Evolutionary conservation across 768 basidiomycete species (phyloP), one percentile per base, ranked within the genome.

Genomic region (Lentinula edodes): DNA sequence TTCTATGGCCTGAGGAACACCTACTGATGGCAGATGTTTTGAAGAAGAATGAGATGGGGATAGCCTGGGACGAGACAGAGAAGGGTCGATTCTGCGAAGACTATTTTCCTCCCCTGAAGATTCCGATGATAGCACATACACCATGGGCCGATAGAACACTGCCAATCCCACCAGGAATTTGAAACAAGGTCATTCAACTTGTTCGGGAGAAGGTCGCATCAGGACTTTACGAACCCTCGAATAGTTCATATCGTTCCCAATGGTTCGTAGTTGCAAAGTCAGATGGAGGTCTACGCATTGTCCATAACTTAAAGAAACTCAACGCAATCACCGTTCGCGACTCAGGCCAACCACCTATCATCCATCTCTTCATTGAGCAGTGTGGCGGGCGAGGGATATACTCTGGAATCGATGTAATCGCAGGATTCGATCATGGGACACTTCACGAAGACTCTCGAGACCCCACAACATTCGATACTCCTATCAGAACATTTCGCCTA

Each of bases 361-460:
- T 23, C 23, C 23, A 23, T 23, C 23, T 23, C 23, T 23, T 23
- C 23, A 23, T 23, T 2, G 23, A 23, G 23, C 23, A 23, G 23
- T 69, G 68, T 39, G 61, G 66, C 35, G 50, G 66, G 8, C 39
- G 39, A 41, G 39, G 39, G 39, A 41, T 41, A 41, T 41, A 41
- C 15, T 41, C 39, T 5, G 57, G 68, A 41, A 50, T 70, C 2
- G 69, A 72, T 38, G 52, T 72, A 2, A 68, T 65, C 45, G 64
- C 69, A 0, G 72, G 71, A 9, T 73, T 68, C 51, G 69, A 76
- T 32, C 65, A 76, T 5, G 63, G 68, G 0, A 46, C 61, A 0
- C 64, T 77, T 0, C 62, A 69, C 5, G 63, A 60, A 1, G 61
- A 66, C 1, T 75, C 68, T 0, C 57, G 67, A 0, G 71, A 76